Base-by-base conservation (phyloP, 2,329 filamentous ascomycete species). In the Leptographium procerum region DNA sequence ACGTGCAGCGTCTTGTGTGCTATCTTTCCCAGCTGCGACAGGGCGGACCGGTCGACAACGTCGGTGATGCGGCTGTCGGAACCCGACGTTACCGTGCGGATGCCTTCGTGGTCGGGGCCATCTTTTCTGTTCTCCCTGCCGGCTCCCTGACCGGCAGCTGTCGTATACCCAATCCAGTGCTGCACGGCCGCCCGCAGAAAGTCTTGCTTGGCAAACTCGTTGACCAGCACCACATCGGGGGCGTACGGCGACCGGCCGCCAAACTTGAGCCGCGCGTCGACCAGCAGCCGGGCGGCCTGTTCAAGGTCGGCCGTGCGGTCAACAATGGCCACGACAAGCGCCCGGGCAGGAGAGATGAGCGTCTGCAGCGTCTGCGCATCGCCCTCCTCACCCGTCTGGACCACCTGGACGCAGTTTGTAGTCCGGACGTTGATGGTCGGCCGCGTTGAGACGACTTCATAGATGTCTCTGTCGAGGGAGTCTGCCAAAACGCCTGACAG, bases 181-280 rank as follows among this genome's bases (percentile, higher is more conserved):
- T 71, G 69, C 16, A 76, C 66, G 5, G 77, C 72, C 0, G 77
- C 76, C 52, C 77, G 72, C 0, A 82, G 66, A 62, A 86, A 84
- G 0, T 74, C 72, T 57, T 77, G 73, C 69, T 80, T 79, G 4
- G 75, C 72, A 60, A 78, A 86, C 61, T 86, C 83, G 60, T 86
- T 84, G n/a, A 87, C 82, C 0, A 86, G 68, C 0, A 86, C 78
- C 0, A 85, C 33, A 64, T 86, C 83, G 0, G 84, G 84, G 0
- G 81, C 78, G 64, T 85, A 86, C 0, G 81, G 75, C 1, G 82
- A 85, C 2, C 68, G 72, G 2, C 82, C 82, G 1, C 77, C 72
- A 33, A 83, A 80, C 16, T 70, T 69, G 63, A 85, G 80, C 2
- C 81, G 73, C 1, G 83, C 80, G 0, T 70, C 71, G 0, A 79